Evolutionary conservation across 345 rosid genomes (phyloP).

Genomic region (Gossypium sturtianum): DNA sequence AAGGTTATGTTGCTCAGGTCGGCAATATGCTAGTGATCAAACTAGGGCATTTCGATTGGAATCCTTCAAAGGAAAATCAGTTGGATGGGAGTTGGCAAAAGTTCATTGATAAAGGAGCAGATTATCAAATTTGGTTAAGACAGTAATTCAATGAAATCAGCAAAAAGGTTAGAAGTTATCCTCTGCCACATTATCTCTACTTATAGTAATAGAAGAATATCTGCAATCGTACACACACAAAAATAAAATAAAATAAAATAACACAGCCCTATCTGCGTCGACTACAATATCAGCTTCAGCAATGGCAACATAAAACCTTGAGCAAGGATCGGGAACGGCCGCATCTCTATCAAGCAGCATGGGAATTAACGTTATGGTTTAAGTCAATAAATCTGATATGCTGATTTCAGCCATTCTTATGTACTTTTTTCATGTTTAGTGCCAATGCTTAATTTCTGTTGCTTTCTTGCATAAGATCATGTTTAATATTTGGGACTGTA

Average conservation of each 20-base stretch:
- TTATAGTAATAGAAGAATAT: background rate
- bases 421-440: background rate
- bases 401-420: background rate
- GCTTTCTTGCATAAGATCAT: background rate
- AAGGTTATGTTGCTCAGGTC: constrained; percentile 38
- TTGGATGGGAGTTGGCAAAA: constrained; percentile 43
- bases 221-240: background rate
- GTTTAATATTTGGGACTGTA: background rate
- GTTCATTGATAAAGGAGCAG: constrained; percentile 35
- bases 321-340: constrained; percentile 21
- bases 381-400: background rate
- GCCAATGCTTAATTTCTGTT: background rate
- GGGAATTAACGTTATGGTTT: constrained; percentile 19
- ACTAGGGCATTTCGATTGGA: constrained; percentile 40
- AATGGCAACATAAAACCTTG: constrained; percentile 21
- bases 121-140: constrained; percentile 35
- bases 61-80: constrained; percentile 36
- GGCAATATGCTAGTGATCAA: constrained; percentile 33
- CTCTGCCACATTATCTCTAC: background rate
- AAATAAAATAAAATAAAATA: background rate
- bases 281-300: background rate
- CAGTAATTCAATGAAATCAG: constrained; percentile 10
- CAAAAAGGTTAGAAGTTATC: background rate
- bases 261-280: background rate
- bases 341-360: constrained; percentile 26